phyloP scores from a whole-genome alignment of 192 early-diverging fungal genomes.

The Martensiomyces pterosporus region DNA sequence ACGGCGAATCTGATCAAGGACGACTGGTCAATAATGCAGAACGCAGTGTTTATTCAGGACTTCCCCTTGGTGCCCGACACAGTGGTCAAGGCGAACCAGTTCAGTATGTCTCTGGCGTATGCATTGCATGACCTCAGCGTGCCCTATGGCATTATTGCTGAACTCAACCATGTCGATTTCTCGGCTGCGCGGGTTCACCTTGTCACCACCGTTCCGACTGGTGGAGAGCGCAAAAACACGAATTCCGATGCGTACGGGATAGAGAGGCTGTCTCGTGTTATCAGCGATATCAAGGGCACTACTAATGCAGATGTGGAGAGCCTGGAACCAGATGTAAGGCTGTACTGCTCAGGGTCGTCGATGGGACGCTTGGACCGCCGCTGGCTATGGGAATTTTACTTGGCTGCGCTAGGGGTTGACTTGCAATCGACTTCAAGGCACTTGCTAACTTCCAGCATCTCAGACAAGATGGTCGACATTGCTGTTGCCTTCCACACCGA shows the following conservation, averaged over 20 bases:
- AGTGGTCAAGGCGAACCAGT: slow-evolving; percentile 18
- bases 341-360: slow-evolving; percentile 25
- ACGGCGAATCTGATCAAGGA: slow-evolving; percentile 21
- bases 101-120: slow-evolving; percentile 20
- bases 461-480: slow-evolving; percentile 16
- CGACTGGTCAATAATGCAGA: slow-evolving; percentile 36
- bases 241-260: slow-evolving; percentile 26
- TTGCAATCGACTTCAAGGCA: neutral
- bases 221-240: slow-evolving; percentile 1
- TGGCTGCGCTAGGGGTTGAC: slow-evolving; percentile 18
- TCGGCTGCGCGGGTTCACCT: slow-evolving; percentile 6
- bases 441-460: too few relatives aligned
- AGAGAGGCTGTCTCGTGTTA: slow-evolving; percentile 11
- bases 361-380: slow-evolving; percentile 14
- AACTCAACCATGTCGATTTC: slow-evolving; percentile 33
- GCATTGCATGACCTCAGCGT: slow-evolving; percentile 27
- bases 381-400: slow-evolving; percentile 36
- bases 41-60: slow-evolving; percentile 29
- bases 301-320: neutral
- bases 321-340: slow-evolving; percentile 12
- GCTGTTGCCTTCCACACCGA: slow-evolving; percentile 29
- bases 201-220: slow-evolving; percentile 23
- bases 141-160: slow-evolving; percentile 7
- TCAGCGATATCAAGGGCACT: neutral
- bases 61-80: neutral